Evolutionary conservation across 2,329 filamentous ascomycete genomes (phyloP).

Genomic region (Xylariaceae sp.): DNA sequence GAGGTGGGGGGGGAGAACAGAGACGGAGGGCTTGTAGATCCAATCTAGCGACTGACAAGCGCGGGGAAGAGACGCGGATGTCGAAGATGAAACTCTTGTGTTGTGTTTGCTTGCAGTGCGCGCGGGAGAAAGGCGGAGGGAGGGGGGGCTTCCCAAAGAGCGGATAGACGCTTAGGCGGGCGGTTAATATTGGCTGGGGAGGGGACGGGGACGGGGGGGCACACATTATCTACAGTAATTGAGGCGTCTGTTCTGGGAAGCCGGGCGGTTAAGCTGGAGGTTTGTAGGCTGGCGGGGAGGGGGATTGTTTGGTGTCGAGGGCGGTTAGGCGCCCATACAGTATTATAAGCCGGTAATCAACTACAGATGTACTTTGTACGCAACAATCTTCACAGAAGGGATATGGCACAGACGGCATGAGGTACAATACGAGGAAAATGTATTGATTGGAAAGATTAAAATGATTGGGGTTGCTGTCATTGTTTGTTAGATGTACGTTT

Average conservation of each 20-base stretch:
- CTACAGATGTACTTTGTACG: neutral
- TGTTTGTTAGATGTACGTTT: too few relatives aligned
- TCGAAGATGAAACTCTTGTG: slow-evolving; percentile 45
- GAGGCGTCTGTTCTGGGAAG: slow-evolving; percentile 44
- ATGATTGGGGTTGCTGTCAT: too few relatives aligned
- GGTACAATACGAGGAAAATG: too few relatives aligned
- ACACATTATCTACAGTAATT: slow-evolving; percentile 27
- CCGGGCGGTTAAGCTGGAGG: slow-evolving; percentile 39
- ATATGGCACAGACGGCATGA: neutral
- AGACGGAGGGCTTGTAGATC: slow-evolving; percentile 31
- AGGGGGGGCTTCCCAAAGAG: slow-evolving; percentile 33
- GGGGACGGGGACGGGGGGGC: too few relatives aligned
- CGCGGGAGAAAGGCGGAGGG: too few relatives aligned
- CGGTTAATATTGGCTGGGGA: slow-evolving; percentile 47
- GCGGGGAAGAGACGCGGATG: slow-evolving; percentile 31
- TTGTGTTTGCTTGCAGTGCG: slow-evolving; percentile 36
- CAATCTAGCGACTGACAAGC: slow-evolving; percentile 26
- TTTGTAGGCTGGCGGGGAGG: neutral
- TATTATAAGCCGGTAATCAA: neutral
- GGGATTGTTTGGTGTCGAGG: slow-evolving; percentile 10
- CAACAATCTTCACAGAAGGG: neutral
- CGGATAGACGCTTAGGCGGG: slow-evolving; percentile 35
- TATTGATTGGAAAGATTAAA: too few relatives aligned
- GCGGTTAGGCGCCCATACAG: slow-evolving; percentile 14
- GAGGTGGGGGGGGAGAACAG: too few relatives aligned